Evolutionary conservation across 2,329 filamentous ascomycete species (phyloP).

Genomic region (Paracoccidioides lutzii): DNA sequence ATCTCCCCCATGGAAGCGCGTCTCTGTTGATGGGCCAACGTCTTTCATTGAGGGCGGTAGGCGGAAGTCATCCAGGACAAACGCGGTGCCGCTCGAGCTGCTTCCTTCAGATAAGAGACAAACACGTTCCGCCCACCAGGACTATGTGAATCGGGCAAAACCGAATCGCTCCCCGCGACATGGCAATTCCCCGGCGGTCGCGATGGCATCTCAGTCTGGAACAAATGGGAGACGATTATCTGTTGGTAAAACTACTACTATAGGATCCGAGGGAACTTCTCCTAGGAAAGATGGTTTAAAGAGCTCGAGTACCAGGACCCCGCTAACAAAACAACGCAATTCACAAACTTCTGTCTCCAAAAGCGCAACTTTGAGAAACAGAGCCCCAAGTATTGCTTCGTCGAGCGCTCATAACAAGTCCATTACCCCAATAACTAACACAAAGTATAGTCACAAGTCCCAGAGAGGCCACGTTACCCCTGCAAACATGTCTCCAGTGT

Average conservation of each 20-base stretch:
- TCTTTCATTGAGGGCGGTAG: conserved; percentile 57
- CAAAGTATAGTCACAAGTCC: not conserved
- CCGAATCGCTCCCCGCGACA: conserved; percentile 13
- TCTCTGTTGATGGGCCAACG: conserved; percentile 73
- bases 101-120: conserved; percentile 36
- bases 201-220: conserved; percentile 19
- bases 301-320: conserved; percentile 15
- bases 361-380: conserved; percentile 15
- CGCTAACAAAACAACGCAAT: conserved; percentile 4
- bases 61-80: conserved; percentile 48
- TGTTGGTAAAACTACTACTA: conserved; percentile 19
- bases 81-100: conserved; percentile 34
- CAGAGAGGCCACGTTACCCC: not conserved
- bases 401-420: conserved; percentile 14
- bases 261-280: conserved; percentile 14
- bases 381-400: conserved; percentile 20
- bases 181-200: not conserved
- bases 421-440: conserved; percentile 11
- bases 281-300: conserved; percentile 16
- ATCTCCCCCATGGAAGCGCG: conserved; percentile 90
- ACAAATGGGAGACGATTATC: conserved; percentile 19
- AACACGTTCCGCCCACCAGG: conserved; percentile 30
- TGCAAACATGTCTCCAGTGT: not conserved
- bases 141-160: conserved; percentile 20
- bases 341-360: not conserved